Evolutionary conservation across 768 basidiomycete species (phyloP).

Genomic region (Kwoniella mangroviensis): DNA sequence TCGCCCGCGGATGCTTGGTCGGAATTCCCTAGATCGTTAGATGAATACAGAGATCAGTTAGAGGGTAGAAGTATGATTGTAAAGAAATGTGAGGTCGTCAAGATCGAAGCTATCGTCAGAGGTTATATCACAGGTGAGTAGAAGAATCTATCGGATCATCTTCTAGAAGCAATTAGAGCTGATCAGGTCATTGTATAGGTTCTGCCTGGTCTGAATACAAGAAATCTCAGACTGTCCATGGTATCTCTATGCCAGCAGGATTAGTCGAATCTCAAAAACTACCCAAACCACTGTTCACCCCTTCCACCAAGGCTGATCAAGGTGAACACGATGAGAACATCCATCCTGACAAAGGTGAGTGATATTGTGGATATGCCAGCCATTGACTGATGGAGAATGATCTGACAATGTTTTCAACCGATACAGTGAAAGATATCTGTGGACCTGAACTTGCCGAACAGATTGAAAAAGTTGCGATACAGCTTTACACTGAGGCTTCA

Average conservation of each 20-base stretch:
- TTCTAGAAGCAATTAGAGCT: too few relatives aligned
- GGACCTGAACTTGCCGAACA: conserved; percentile 55
- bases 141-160: too few relatives aligned
- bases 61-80: conserved; percentile 90
- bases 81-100: conserved; percentile 81
- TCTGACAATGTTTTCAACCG: too few relatives aligned
- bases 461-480: conserved; percentile 53
- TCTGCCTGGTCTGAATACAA: conserved; percentile 96
- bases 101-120: conserved; percentile 92
- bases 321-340: conserved; percentile 97
- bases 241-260: conserved; percentile 73
- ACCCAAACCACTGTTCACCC: conserved; percentile 84
- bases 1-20: conserved; percentile 58
- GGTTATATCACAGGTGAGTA: conserved; percentile 90
- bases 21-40: conserved; percentile 80
- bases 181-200: conserved; percentile 70
- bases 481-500: conserved; percentile 66
- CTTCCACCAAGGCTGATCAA: conserved; percentile 93
- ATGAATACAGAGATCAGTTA: conserved; percentile 74
- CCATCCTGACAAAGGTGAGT: conserved; percentile 76
- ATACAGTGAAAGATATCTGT: conserved; percentile 59
- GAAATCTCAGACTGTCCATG: conserved; percentile 82
- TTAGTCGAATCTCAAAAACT: conserved; percentile 85
- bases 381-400: too few relatives aligned
- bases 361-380: too few relatives aligned